Evolutionary conservation across 345 rosid genomes (phyloP), one percentile per base, ranked within the genome.

Genomic region (Aegle marmelos): DNA sequence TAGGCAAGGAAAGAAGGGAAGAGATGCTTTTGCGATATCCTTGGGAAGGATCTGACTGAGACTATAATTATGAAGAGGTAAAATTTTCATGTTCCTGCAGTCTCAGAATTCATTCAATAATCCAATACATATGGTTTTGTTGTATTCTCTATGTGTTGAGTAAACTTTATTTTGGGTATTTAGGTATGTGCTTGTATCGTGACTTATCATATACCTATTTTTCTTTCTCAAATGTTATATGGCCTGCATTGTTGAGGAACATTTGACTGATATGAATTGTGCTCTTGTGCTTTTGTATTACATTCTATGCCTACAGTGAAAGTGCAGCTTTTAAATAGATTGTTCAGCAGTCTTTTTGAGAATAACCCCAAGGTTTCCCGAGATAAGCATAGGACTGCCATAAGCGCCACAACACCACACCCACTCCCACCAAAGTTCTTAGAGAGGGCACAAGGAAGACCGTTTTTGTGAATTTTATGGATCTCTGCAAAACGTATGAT

Each of bases 371-470:
- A 97, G 86, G 96, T 97, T 77, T 93, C 98, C 8, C 97, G 98
- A 74, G 99, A 96, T 86, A 90, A 95, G 88, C 93, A 97, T 27
- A 92, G 98, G 82, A 96, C 98, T 68, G 98, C 93, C 71, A 94
- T 94, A 98, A 91, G 98, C 98, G 13, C 10, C 98, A n/a, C n/a
- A n/a, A n/a, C n/a, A n/a, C n/a, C n/a, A n/a, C n/a, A n/a, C n/a
- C n/a, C n/a, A n/a, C n/a, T n/a, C n/a, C n/a, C n/a, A n/a, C n/a
- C n/a, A n/a, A 97, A 81, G 98, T 97, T 76, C 97, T 94, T 70
- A 97, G 97, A 75, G 99, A 97, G 79, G 99, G 99, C 31, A 97
- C 99, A 78, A 97, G 93, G 97, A 97, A 97, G 82, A 94, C 98
- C 2, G 95, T 90, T 36, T 93, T 97, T 80, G 98, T 93, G 80